A percentile compares a stretch with the other conserved stretches of the same genome.
phyloP scores from a whole-genome alignment of 2,329 filamentous ascomycete genomes.

The Pestalotiopsis sp. region DNA sequence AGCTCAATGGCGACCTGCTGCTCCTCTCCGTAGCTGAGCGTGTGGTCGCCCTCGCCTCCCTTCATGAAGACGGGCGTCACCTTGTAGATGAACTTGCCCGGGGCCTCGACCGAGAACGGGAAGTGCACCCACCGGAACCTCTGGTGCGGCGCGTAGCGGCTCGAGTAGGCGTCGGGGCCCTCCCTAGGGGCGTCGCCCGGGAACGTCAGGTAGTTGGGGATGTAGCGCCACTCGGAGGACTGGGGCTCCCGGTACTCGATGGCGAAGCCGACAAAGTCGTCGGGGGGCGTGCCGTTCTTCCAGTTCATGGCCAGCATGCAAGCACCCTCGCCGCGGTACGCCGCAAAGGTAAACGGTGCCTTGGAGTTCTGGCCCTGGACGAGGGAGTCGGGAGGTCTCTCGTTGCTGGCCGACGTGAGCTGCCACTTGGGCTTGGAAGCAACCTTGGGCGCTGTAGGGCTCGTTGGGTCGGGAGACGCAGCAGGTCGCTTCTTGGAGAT shows the following conservation, averaged over 20 bases:
- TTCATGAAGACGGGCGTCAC: conserved; percentile 2
- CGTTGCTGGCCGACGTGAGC: not conserved
- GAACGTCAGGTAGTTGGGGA: not conserved
- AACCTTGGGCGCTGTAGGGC: not conserved
- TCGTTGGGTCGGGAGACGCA: not conserved
- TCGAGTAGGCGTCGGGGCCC: not conserved
- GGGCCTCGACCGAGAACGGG: not conserved
- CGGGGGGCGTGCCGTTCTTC: conserved; percentile 1
- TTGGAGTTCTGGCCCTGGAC: not conserved
- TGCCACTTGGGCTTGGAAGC: not conserved
- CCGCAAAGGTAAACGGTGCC: not conserved
- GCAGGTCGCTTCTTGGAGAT: not conserved
- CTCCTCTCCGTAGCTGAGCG: not conserved
- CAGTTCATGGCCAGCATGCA: conserved; percentile 5
- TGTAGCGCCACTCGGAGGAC: not conserved
- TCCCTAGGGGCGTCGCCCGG: not conserved
- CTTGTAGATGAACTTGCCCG: not conserved
- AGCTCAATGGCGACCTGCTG: not conserved
- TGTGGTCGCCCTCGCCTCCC: not conserved
- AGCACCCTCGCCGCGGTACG: not conserved
- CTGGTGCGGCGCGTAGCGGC: not conserved
- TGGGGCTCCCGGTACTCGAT: conserved; percentile 3
- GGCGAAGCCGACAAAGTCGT: conserved; percentile 5
- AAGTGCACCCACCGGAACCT: conserved; percentile 1
- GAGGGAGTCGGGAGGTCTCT: not conserved